phyloP scores from a whole-genome alignment of 768 basidiomycete species.

The Leccinum obscurum region DNA sequence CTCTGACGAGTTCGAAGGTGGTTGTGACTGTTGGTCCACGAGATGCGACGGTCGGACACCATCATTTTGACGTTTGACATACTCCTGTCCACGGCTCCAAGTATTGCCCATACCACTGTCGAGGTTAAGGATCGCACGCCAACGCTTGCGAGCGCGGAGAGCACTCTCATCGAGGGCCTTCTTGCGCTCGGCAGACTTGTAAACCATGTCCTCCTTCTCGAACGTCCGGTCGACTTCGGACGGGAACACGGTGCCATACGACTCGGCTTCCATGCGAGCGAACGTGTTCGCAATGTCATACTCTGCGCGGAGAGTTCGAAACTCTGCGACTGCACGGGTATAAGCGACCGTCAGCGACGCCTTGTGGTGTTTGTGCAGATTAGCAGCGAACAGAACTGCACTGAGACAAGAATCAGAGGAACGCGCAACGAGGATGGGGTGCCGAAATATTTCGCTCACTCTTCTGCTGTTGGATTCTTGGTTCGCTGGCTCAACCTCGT shows the following conservation, averaged over 20 bases:
- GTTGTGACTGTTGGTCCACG: conserved; percentile 40
- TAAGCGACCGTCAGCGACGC: conserved; percentile 80
- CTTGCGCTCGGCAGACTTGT: conserved; percentile 59
- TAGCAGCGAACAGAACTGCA: conserved; percentile 75
- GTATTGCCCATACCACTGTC: conserved; percentile 40
- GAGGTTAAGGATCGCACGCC: conserved; percentile 64
- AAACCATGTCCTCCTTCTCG: conserved; percentile 57
- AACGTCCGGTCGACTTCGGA: conserved; percentile 63
- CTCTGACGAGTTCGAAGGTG: conserved; percentile 24
- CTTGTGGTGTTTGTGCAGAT: conserved; percentile 65
- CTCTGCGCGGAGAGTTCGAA: conserved; percentile 83
- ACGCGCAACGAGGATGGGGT: not conserved
- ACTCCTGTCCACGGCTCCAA: conserved; percentile 77
- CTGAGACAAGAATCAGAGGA: conserved; percentile 33
- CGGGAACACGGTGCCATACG: conserved; percentile 67
- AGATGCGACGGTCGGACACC: conserved; percentile 69
- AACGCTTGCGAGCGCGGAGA: conserved; percentile 68
- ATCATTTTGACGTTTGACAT: conserved; percentile 69
- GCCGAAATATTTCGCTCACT: conserved; percentile 54
- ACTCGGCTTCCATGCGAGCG: conserved; percentile 78
- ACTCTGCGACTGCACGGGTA: conserved; percentile 75
- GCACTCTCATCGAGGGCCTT: conserved; percentile 60
- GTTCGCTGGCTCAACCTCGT: conserved; percentile 77
- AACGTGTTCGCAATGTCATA: conserved; percentile 74
- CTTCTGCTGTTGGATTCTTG: conserved; percentile 82